Conservation (phyloP, 306 rosid species). For the Spatholobus suberectus region DNA sequence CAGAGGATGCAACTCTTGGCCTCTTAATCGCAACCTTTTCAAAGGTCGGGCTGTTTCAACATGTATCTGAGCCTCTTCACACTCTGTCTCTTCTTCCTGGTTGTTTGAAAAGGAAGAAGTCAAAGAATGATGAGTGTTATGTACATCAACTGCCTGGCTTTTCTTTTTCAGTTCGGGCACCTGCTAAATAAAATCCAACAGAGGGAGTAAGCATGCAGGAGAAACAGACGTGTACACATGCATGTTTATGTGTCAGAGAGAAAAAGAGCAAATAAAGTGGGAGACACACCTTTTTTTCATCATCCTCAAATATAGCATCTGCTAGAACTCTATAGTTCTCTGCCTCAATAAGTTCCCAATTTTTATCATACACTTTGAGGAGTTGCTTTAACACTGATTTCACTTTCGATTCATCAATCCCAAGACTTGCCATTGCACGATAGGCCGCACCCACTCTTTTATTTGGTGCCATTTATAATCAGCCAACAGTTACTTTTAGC, state of each 20-base stretch:
- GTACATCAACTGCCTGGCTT: slow-evolving; percentile 46
- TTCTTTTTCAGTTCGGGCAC: slow-evolving; percentile 50
- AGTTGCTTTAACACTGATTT: slow-evolving; percentile 82
- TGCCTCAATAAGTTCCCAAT: slow-evolving; percentile 91
- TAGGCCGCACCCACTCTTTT: slow-evolving; percentile 59
- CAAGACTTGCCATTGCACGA: slow-evolving; percentile 77
- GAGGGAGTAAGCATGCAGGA: slow-evolving; percentile 17
- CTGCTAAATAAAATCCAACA: slow-evolving; percentile 52
- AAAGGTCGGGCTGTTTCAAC: slow-evolving; percentile 65
- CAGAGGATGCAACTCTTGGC: slow-evolving; percentile 52
- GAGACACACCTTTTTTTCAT: slow-evolving; percentile 58
- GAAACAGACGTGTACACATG: background rate
- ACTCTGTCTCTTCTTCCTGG: slow-evolving; percentile 59
- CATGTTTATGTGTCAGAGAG: background rate
- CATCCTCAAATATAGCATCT: slow-evolving; percentile 90
- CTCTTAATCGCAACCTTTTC: slow-evolving; percentile 73
- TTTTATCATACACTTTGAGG: slow-evolving; percentile 73
- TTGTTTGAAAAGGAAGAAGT: slow-evolving; percentile 38
- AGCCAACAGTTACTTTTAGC: slow-evolving; percentile 30
- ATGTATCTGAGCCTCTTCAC: slow-evolving; percentile 52
- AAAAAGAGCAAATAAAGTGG: background rate
- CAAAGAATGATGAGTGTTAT: slow-evolving; percentile 30
- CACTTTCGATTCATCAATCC: slow-evolving; percentile 63
- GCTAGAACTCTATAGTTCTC: slow-evolving; percentile 84
- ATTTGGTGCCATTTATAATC: slow-evolving; percentile 69